Percentiles rank a stretch among this genome's conserved stretches.
phyloP scores from a whole-genome alignment of 1,284 basidiomycete species.

The Malassezia vespertilionis region DNA sequence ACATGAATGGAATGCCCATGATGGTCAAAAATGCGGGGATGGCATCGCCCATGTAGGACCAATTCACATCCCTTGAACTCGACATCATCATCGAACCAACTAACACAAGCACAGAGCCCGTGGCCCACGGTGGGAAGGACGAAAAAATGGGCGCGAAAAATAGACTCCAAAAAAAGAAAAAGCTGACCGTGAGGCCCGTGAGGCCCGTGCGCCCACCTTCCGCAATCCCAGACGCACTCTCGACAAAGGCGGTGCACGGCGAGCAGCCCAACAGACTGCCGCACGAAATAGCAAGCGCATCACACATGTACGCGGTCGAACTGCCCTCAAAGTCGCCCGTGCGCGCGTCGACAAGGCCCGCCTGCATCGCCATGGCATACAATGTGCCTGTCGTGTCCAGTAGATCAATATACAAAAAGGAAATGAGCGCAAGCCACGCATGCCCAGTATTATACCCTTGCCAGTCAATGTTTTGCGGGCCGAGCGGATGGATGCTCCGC shows the following conservation, averaged over 20 bases:
- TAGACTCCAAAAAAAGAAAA: conserved; percentile 71
- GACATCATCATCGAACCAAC: conserved; percentile 81
- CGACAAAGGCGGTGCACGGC: conserved; percentile 77
- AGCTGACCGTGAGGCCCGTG: conserved; percentile 62
- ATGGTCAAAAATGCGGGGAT: conserved; percentile 53
- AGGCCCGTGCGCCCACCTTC: conserved; percentile 82
- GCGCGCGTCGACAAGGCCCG: conserved; percentile 71
- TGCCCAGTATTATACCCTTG: conserved; percentile 56
- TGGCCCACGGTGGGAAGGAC: conserved; percentile 75
- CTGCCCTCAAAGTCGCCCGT: conserved; percentile 79
- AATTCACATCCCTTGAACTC: conserved; percentile 75
- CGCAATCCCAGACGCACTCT: conserved; percentile 55
- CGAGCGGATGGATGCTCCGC: conserved; percentile 46
- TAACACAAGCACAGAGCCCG: conserved; percentile 72
- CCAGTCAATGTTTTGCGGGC: conserved; percentile 55
- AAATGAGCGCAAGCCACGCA: conserved; percentile 73
- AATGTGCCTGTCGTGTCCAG: conserved; percentile 58
- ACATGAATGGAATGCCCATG: conserved; percentile 30
- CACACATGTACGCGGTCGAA: conserved; percentile 60
- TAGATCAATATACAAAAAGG: conserved; percentile 71
- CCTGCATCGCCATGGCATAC: conserved; percentile 83
- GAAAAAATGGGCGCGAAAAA: conserved; percentile 86
- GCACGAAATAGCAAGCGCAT: conserved; percentile 69
- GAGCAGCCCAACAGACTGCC: conserved; percentile 73
- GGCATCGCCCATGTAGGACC: conserved; percentile 70